A percentile compares a stretch with the other conserved stretches of the same genome.
Evolutionary conservation across 176 grass and related monocot species (phyloP).

Genomic region (Cenchrus fungigraminus): DNA sequence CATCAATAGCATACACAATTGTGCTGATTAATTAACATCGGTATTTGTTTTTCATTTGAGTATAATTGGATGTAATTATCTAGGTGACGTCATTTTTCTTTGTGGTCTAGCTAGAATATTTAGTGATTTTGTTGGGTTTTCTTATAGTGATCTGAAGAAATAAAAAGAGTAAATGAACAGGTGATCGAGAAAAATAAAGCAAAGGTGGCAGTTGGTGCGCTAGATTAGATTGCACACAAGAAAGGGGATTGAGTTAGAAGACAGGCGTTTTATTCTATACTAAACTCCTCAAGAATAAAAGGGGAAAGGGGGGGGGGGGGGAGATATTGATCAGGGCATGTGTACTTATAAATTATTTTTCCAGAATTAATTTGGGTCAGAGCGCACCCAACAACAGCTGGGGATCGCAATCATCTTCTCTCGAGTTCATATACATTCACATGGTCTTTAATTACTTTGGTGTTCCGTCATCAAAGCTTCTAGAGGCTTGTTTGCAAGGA

Average conservation of each 20-base stretch:
- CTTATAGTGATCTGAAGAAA: neutral
- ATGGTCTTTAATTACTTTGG: conserved; percentile 32
- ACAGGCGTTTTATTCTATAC: too few species aligned
- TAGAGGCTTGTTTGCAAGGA: conserved; percentile 9
- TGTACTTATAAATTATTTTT: conserved; percentile 38
- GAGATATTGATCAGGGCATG: conserved; percentile 10
- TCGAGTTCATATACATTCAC: conserved; percentile 39
- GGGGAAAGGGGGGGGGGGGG: neutral
- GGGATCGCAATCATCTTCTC: conserved; percentile 40
- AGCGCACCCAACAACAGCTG: conserved; percentile 37
- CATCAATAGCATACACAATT: neutral
- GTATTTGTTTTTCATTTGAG: neutral
- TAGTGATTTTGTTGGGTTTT: neutral
- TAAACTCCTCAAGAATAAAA: conserved; percentile 39
- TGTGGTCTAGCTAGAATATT: conserved; percentile 10
- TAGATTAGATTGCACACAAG: conserved; percentile 55
- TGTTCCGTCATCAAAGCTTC: conserved; percentile 12
- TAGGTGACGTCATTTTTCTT: conserved; percentile 25
- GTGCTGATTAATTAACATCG: neutral
- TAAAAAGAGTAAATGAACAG: conserved; percentile 28
- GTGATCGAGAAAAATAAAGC: conserved; percentile 8
- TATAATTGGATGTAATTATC: neutral
- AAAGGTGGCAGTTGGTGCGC: conserved; percentile 32
- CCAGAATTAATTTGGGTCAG: conserved; percentile 37
- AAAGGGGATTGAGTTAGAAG: conserved; percentile 29